Percentiles rank a stretch among this genome's conserved stretches.
phyloP scores from a whole-genome alignment of 2,329 filamentous ascomycete species.

The Myriosclerotinia curreyana region DNA sequence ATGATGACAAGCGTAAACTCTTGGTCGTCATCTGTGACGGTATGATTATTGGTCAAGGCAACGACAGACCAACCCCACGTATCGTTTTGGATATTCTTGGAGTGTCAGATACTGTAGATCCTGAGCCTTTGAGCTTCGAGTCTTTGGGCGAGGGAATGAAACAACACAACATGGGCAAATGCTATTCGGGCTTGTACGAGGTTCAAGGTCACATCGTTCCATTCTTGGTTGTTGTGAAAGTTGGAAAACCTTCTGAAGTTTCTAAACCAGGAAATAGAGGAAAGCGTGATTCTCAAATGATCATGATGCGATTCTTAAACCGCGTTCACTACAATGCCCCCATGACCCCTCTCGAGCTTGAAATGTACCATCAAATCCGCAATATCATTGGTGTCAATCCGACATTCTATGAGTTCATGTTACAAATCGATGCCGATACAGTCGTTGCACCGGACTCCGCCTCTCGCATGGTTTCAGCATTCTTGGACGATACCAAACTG shows the following conservation, averaged over 20 bases:
- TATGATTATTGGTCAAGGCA: slow-evolving; percentile 99
- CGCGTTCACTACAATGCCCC: slow-evolving; percentile 95
- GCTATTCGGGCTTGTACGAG: slow-evolving; percentile 97
- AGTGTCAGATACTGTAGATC: slow-evolving; percentile 88
- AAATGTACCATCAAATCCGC: slow-evolving; percentile 97
- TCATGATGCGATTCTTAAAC: slow-evolving; percentile 98
- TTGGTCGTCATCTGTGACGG: slow-evolving; percentile 91
- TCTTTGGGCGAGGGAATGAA: slow-evolving; percentile 92
- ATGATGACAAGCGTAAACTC: slow-evolving; percentile 97
- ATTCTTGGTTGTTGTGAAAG: slow-evolving; percentile 94
- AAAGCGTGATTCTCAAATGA: slow-evolving; percentile 98
- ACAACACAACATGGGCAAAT: slow-evolving; percentile 99
- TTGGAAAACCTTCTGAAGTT: slow-evolving; percentile 80
- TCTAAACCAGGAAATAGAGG: slow-evolving; percentile 85
- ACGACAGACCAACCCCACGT: slow-evolving; percentile 89
- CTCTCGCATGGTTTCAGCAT: slow-evolving; percentile 86
- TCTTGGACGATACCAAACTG: slow-evolving; percentile 87
- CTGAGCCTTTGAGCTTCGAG: slow-evolving; percentile 94
- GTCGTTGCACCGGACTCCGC: slow-evolving; percentile 86
- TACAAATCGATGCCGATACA: slow-evolving; percentile 97
- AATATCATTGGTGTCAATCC: slow-evolving; percentile 99
- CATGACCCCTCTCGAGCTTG: slow-evolving; percentile 94
- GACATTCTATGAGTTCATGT: slow-evolving; percentile 94
- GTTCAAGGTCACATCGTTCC: slow-evolving; percentile 97
- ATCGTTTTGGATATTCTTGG: slow-evolving; percentile 97